Percentiles rank a stretch among this genome's conserved stretches.
Evolutionary conservation across 2,329 filamentous ascomycete species (phyloP).

Genomic region (Ophiostoma himal-ulmi): DNA sequence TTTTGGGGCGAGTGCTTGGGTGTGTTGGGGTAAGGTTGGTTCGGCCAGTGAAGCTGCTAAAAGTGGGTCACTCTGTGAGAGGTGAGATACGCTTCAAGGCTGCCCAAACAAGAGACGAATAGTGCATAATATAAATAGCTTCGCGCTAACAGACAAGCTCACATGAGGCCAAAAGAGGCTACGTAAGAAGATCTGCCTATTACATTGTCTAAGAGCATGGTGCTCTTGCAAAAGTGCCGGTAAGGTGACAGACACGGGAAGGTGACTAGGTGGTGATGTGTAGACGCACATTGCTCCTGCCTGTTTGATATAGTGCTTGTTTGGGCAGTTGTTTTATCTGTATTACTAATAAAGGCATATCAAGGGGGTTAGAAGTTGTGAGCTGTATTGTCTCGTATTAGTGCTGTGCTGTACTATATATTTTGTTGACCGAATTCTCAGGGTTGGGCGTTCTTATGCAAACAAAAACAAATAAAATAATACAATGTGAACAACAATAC

Average conservation of each 20-base stretch:
- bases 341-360: not conserved
- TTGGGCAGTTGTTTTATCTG: not conserved
- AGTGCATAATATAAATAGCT: not conserved
- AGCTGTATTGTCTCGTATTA: not conserved
- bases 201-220: not conserved
- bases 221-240: not conserved
- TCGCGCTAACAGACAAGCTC: not conserved
- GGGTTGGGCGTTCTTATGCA: no score
- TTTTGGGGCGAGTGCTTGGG: not conserved
- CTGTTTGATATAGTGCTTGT: not conserved
- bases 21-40: not conserved
- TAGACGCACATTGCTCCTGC: not conserved
- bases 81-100: not conserved
- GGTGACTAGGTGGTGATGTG: not conserved
- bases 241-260: not conserved
- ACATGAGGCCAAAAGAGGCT: not conserved
- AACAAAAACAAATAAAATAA: no score
- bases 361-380: not conserved
- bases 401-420: not conserved
- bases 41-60: not conserved
- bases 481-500: no score
- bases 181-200: conserved; percentile 10
- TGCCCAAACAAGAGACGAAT: not conserved
- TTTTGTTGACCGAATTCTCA: not conserved
- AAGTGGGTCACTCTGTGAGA: not conserved